Conservation (phyloP, 2,329 filamentous ascomycete species). For the Lecanicillium sp. region DNA sequence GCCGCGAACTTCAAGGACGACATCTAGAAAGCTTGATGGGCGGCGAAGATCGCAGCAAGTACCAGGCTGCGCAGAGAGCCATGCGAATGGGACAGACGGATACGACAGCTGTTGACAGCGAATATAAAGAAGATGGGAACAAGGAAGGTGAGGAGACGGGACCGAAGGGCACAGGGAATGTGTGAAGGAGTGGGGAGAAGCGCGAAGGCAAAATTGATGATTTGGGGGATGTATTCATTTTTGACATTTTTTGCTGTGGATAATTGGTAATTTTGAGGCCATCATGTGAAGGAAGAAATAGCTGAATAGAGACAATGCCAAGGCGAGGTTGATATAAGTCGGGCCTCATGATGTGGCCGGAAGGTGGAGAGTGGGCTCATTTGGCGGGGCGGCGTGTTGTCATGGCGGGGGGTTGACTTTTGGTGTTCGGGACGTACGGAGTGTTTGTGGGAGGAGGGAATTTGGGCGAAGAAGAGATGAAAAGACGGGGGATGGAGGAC, state of each 20-base stretch:
- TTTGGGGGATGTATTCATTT: too few relatives aligned
- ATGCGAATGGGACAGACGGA: background rate
- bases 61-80: conserved; percentile 58
- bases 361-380: too few relatives aligned
- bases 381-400: too few relatives aligned
- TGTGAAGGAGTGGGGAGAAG: background rate
- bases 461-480: too few relatives aligned
- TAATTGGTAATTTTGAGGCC: background rate
- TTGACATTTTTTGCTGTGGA: too few relatives aligned
- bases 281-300: background rate
- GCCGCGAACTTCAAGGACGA: conserved; percentile 52
- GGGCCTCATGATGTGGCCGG: conserved; percentile 5
- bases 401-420: conserved; percentile 2
- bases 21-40: conserved; percentile 71
- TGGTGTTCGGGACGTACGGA: too few relatives aligned
- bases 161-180: too few relatives aligned
- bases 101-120: background rate
- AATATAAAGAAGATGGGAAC: background rate
- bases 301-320: too few relatives aligned
- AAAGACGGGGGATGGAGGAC: too few relatives aligned
- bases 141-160: background rate
- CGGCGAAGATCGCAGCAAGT: conserved; percentile 68
- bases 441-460: background rate
- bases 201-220: background rate
- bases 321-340: conserved; percentile 2